A percentile compares a stretch with the other conserved stretches of the same genome.
Evolutionary conservation across 148 eudicot genomes (phyloP).

Genomic region (Rhododendron vialii): DNA sequence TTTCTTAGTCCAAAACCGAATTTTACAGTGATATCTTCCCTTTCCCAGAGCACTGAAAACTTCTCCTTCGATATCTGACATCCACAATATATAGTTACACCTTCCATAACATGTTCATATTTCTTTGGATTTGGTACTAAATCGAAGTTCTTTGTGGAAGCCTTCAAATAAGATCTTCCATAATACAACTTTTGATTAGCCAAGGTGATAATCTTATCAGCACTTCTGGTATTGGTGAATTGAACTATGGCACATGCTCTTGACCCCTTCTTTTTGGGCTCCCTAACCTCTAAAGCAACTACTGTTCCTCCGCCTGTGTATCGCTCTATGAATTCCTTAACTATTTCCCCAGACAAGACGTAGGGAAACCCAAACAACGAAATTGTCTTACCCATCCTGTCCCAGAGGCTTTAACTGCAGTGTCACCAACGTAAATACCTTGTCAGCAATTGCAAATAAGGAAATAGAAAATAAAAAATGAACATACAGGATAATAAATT

Average conservation of each 20-base stretch:
- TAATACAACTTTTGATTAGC: conserved; percentile 21
- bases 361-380: conserved; percentile 36
- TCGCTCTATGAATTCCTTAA: conserved; percentile 27
- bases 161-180: conserved; percentile 38
- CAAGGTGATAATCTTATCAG: conserved; percentile 24
- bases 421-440: neutral
- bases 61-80: conserved; percentile 17
- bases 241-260: conserved; percentile 42
- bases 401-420: conserved; percentile 21
- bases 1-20: conserved; percentile 25
- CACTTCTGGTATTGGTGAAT: conserved; percentile 19
- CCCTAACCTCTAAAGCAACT: conserved; percentile 39
- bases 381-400: conserved; percentile 17
- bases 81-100: conserved; percentile 7
- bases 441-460: neutral
- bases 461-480: neutral
- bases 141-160: conserved; percentile 6
- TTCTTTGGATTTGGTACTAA: conserved; percentile 14
- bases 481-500: neutral
- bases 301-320: conserved; percentile 37
- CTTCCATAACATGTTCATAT: conserved; percentile 14
- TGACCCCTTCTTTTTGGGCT: conserved; percentile 12
- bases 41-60: conserved; percentile 22
- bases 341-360: conserved; percentile 21
- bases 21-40: conserved; percentile 7